Conservation (phyloP, 768 basidiomycete genomes). For the Phaffia australis region DNA sequence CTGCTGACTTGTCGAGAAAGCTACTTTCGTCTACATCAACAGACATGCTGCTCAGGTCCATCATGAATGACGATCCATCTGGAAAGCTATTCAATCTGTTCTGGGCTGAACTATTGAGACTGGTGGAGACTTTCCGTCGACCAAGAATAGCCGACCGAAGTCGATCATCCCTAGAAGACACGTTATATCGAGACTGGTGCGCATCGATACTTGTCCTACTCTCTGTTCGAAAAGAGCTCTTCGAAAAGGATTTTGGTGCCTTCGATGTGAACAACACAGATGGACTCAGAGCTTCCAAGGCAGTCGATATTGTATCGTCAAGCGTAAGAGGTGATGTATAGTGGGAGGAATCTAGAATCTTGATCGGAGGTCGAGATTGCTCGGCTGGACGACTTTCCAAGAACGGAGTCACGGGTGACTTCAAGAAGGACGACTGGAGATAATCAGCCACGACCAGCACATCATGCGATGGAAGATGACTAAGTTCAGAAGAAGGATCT, state of each 20-base stretch:
- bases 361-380: background rate
- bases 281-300: background rate
- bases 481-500: constrained; percentile 9
- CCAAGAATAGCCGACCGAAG: background rate
- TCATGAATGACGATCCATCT: background rate
- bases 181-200: no score
- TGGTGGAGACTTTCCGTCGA: background rate
- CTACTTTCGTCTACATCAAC: background rate
- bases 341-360: background rate
- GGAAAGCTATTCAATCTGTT: background rate
- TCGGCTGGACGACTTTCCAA: background rate
- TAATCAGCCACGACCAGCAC: constrained; percentile 24
- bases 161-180: no score
- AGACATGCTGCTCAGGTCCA: background rate
- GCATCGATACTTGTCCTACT: no score
- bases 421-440: constrained; percentile 6
- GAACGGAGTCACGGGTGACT: constrained; percentile 11
- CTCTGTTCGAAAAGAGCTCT: background rate
- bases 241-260: background rate
- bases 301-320: background rate
- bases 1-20: background rate
- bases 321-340: background rate
- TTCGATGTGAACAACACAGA: background rate
- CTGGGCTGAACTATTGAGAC: background rate
- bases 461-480: constrained; percentile 16